phyloP scores from a whole-genome alignment of 441 rosid species.

The Monsonia emarginata region DNA sequence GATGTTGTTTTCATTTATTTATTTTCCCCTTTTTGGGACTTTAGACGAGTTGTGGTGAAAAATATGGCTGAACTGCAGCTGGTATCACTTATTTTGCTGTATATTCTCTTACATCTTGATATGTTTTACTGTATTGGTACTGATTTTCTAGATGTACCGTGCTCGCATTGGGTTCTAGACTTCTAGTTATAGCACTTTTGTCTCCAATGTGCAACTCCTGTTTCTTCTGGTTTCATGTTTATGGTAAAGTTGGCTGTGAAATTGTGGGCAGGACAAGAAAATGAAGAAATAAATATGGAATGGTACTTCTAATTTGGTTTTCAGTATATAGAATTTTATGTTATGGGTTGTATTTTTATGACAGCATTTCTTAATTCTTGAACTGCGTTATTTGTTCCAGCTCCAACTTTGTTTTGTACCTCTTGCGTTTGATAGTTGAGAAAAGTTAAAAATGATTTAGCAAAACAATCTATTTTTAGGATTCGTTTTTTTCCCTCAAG shows the following conservation, averaged over 20 bases:
- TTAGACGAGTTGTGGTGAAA: background rate
- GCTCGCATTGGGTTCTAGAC: background rate
- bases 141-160: background rate
- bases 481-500: background rate
- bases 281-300: background rate
- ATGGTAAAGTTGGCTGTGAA: background rate
- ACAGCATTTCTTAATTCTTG: background rate
- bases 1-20: background rate
- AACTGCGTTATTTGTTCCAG: background rate
- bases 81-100: background rate
- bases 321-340: background rate
- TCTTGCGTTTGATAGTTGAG: background rate
- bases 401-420: background rate
- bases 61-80: background rate
- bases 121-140: background rate
- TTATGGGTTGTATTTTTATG: too few species aligned
- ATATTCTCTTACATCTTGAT: background rate
- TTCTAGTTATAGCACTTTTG: background rate
- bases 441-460: background rate
- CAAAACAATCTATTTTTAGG: background rate
- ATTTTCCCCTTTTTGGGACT: background rate
- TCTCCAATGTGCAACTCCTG: background rate
- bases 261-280: background rate
- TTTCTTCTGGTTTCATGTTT: conserved; percentile 1
- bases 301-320: conserved; percentile 12